phyloP scores from a whole-genome alignment of 1,284 basidiomycete genomes.

The Heterobasidion occidentale region DNA sequence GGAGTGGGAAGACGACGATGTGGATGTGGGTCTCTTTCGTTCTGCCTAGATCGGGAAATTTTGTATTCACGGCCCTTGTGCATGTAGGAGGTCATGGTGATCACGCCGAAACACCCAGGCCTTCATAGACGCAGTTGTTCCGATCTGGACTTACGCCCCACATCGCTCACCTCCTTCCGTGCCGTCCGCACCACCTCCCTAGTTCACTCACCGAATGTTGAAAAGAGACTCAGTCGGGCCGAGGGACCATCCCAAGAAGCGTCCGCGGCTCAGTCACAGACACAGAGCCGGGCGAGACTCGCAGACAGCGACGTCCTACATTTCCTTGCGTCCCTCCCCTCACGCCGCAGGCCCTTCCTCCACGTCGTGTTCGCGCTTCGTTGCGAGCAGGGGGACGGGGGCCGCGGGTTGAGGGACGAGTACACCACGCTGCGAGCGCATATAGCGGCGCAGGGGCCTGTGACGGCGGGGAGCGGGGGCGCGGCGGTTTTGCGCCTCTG shows the following conservation, averaged over 20 bases:
- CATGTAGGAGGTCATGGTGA: conserved; percentile 33
- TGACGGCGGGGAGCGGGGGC: conserved; percentile 2
- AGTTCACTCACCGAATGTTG: too few relatives aligned
- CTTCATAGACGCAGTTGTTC: neutral
- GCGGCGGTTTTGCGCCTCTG: conserved; percentile 4
- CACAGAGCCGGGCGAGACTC: neutral
- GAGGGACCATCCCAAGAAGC: neutral
- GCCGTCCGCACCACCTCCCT: neutral
- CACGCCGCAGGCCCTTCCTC: conserved; percentile 1
- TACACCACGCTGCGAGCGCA: neutral
- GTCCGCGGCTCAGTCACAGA: neutral
- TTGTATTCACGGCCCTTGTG: neutral
- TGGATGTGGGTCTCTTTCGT: conserved; percentile 24
- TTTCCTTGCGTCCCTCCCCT: conserved; percentile 10
- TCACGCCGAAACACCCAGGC: conserved; percentile 24
- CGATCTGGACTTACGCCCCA: neutral
- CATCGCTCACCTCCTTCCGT: neutral
- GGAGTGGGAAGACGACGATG: conserved; percentile 33
- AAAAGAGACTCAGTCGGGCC: too few relatives aligned
- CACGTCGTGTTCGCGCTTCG: conserved; percentile 5
- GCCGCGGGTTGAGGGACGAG: neutral
- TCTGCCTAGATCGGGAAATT: neutral
- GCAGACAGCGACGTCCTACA: conserved; percentile 8
- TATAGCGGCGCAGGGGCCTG: neutral
- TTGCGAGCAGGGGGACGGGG: too few relatives aligned